Evolutionary conservation across 2,329 filamentous ascomycete species (phyloP).

Genomic region (Helotiales sp.): DNA sequence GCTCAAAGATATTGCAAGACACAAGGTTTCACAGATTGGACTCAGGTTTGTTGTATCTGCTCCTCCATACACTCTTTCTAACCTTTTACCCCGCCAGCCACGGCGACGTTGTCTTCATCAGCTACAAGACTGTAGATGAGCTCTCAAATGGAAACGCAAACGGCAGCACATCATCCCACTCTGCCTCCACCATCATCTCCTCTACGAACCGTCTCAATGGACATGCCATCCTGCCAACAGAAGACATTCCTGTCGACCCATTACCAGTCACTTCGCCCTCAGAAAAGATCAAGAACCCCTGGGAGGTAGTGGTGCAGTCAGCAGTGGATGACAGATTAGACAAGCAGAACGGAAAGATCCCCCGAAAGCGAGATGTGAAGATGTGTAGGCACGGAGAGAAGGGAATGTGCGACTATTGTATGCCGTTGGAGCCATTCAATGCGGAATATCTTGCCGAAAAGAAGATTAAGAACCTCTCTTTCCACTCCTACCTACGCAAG

Average conservation of each 20-base stretch:
- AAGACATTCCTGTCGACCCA: constrained; percentile 69
- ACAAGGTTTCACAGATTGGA: constrained; percentile 63
- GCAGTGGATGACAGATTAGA: constrained; percentile 86
- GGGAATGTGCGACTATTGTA: constrained; percentile 99
- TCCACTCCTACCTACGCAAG: constrained; percentile 92
- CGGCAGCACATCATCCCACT: constrained; percentile 41
- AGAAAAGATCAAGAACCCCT: constrained; percentile 79
- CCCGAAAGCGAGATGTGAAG: constrained; percentile 71
- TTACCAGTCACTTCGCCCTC: constrained; percentile 59
- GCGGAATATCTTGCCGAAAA: constrained; percentile 87
- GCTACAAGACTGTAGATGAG: constrained; percentile 69
- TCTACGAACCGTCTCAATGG: constrained; percentile 77
- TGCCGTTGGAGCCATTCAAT: constrained; percentile 94
- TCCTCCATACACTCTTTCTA: background rate
- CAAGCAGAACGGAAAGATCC: constrained; percentile 87
- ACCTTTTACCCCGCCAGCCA: constrained; percentile 59
- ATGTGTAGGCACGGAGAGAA: constrained; percentile 97
- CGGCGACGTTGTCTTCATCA: constrained; percentile 88
- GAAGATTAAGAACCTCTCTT: constrained; percentile 98
- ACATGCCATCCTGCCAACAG: constrained; percentile 70
- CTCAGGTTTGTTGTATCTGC: constrained; percentile 53
- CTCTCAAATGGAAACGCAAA: constrained; percentile 48
- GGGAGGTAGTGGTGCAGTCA: constrained; percentile 91
- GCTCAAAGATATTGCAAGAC: constrained; percentile 61
- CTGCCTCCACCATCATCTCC: constrained; percentile 37